A percentile compares a stretch with the other conserved stretches of the same genome.
phyloP scores from a whole-genome alignment of 208 protist genomes.

The Leishmania tropica region DNA sequence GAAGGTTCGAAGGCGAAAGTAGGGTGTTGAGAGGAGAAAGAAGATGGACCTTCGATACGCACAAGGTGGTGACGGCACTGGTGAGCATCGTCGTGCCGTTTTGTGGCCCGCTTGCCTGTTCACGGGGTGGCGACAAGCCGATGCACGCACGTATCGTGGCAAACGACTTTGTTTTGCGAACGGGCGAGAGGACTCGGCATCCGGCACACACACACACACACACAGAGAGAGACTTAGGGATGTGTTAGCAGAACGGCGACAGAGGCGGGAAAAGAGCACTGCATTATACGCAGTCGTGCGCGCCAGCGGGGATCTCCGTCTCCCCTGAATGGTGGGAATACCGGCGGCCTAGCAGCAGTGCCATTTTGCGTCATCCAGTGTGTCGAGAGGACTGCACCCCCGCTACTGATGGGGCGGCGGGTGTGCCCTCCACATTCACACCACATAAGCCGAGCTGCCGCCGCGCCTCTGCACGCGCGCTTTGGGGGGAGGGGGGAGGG shows the following conservation, averaged over 20 bases:
- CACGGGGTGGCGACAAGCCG: not conserved
- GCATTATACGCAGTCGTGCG: too few species aligned
- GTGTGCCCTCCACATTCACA: not conserved
- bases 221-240: not conserved
- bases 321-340: not conserved
- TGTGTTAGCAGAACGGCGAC: not conserved
- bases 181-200: not conserved
- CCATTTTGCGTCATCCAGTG: not conserved
- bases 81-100: too few species aligned
- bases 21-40: too few species aligned
- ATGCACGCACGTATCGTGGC: not conserved
- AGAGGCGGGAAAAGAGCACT: not conserved
- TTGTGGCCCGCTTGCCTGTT: too few species aligned
- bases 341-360: not conserved
- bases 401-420: not conserved
- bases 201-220: not conserved
- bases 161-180: not conserved
- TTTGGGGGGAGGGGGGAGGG: not conserved
- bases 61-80: too few species aligned
- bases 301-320: too few species aligned
- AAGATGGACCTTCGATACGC: too few species aligned
- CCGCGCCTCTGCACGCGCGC: not conserved
- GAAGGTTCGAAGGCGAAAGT: too few species aligned
- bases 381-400: not conserved
- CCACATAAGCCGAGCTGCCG: not conserved